Conservation (phyloP, 768 basidiomycete species). For the Panaeolus papilionaceus region DNA sequence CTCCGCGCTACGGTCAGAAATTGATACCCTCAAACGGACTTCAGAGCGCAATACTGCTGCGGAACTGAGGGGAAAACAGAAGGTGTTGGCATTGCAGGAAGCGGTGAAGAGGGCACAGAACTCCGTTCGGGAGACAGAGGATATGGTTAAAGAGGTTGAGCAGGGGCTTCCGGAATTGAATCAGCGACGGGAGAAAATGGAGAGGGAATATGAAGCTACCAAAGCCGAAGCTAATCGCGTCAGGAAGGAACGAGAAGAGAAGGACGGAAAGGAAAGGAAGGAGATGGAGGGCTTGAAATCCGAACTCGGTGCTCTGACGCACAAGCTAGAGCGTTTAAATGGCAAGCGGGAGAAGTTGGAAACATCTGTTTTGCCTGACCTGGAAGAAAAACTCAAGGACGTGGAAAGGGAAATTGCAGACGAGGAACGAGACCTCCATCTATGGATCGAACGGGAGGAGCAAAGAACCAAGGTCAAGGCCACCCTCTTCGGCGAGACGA, state of each 20-base stretch:
- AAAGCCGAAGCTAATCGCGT: conserved; percentile 54
- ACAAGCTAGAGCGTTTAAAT: conserved; percentile 71
- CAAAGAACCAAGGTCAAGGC: conserved; percentile 19
- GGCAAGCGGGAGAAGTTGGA: conserved; percentile 74
- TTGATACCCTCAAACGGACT: conserved; percentile 82
- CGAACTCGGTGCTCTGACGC: conserved; percentile 61
- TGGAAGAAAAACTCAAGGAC: conserved; percentile 70
- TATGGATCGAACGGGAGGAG: conserved; percentile 32
- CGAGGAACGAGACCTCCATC: conserved; percentile 39
- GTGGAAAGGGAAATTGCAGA: conserved; percentile 66
- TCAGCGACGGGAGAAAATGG: conserved; percentile 44
- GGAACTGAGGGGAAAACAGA: conserved; percentile 86
- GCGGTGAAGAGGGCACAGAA: conserved; percentile 81
- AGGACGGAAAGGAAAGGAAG: conserved; percentile 57
- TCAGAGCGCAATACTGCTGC: conserved; percentile 78
- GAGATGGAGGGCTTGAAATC: conserved; percentile 58
- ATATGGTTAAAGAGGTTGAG: conserved; percentile 54
- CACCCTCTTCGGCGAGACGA: conserved; percentile 1
- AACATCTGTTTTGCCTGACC: conserved; percentile 58
- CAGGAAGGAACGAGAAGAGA: conserved; percentile 48
- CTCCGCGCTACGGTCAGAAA: conserved; percentile 80
- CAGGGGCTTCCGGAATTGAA: conserved; percentile 47
- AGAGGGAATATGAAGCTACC: conserved; percentile 48
- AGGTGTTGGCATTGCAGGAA: conserved; percentile 87
- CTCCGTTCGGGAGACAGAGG: conserved; percentile 53